Evolutionary conservation across 106 monocot genomes (phyloP), one percentile per base, ranked within the genome.

Genomic region (Dendrobium officinale): DNA sequence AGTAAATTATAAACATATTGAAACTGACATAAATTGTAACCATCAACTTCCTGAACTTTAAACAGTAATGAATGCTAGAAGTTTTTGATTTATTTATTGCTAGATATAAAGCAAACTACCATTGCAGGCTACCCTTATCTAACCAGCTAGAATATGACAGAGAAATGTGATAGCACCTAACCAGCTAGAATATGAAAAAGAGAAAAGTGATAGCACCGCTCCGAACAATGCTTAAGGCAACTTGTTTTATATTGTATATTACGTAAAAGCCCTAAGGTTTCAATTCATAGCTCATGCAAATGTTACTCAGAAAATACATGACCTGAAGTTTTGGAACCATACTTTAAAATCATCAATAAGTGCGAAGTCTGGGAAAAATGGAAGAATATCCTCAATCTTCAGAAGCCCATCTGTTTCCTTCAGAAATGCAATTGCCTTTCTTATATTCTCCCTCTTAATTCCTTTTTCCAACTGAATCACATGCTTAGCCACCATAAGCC

Each of bases 301-400:
- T 45, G 18, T 41, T n/a, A 33, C 10, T 4, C 19, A 5, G 17
- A 76, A 43, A 49, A 48, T 76, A 26, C 15, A 20, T 44, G 17
- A 19, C 8, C n/a, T 48, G 4, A 51, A 76, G 11, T 2, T 26
- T 24, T 16, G 54, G 43, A 77, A 77, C 1, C 29, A 88, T 93
- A 95, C 99, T 87, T 95, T 95, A 79, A 99, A 99, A 84, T 99
- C 99, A 85, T 99, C 99, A 85, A 99, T 99, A 42, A 99, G 83
- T 5, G 93, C 93, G 76, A 99, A 99, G 77, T 99, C 99, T 43
- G 99, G 99, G 82, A 99, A 99, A 85, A 95, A 99, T 24, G 99
- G 99, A 37, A 99, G 81, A 78, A 99, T 99, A 84, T 99, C 99
- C 87, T 99, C 99, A 48, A 99, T 99, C 85, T 93, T 99, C 59